Evolutionary conservation across 352 stramenopile genomes (phyloP), one percentile per base, ranked within the genome.

Genomic region (Globisporangium megalacanthum): DNA sequence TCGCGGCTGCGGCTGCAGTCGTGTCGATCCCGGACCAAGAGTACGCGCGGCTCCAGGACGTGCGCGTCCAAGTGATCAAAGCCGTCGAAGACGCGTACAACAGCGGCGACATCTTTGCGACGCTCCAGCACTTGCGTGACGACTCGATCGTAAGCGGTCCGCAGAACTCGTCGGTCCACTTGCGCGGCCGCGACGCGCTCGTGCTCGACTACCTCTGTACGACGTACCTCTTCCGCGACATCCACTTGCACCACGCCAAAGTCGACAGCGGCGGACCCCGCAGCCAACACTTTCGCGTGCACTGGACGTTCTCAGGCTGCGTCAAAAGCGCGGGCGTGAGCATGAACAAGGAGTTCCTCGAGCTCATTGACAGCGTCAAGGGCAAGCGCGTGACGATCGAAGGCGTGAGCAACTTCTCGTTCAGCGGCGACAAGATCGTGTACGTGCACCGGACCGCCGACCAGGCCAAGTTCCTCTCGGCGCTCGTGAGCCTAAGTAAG

Each of bases 291-390:
- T 91, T 94, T 57, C 84, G 84, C 52, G 82, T 94, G 35, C 83
- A 94, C 69, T 94, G 84, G 84, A 69, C 83, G 31, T 83, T 94
- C 46, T 83, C 78, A 13, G 84, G 84, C 58, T 72, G 72, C 14
- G 68, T 94, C 22, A 90, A 92, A 60, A 85, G 74, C 50, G 73
- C 80, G 11, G 84, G 82, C 45, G 77, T 88, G 53, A 91, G 82
- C 64, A 90, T 91, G 80, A 92, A 91, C 73, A 92, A 92, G 62
- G 84, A 94, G 65, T 94, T 94, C 48, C 61, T 91, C 11, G 82
- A 94, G 50, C 72, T 94, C 20, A 92, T 94, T 47, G 75, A 89
- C 61, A 91, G 83, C 45, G 84, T 94, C 46, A 84, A 88, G 64
- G 80, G 79, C 50, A 79, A 75, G 47, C 78, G 75, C 39, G 80